Evolutionary conservation across 179 eudicot genomes (phyloP), one percentile per base, ranked within the genome.

Genomic region (Silene noctiflora): DNA sequence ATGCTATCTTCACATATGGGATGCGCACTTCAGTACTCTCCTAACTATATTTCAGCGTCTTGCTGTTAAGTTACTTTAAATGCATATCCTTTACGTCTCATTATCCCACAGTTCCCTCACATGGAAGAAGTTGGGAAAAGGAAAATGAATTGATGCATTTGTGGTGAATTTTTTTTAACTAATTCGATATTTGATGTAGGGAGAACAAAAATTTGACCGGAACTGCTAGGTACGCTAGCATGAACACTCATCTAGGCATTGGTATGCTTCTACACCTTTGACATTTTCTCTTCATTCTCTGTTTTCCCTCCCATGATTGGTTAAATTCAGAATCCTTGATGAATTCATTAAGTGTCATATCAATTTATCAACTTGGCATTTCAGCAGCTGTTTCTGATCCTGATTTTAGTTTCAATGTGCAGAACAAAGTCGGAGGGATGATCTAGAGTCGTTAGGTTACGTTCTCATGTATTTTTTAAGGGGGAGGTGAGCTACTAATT

Each of bases 351-450:
- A 68, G 29, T 33, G 22, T 33, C 5, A n/a, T 25, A 24, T 22
- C 13, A 10, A 44, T 1, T 44, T 44, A 10, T 44, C 3, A 20
- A 64, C n/a, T 48, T 63, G 56, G 20, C 59, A 25, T 56, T 46
- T 22, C n/a, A 21, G 25, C 27, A 29, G 46, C 76, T 85, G 31
- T 27, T 53, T 65, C 25, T 79, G 19, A 75, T 20, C 53, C 73
- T 76, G 17, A 24, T 12, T 69, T 67, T 62, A 25, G 44, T 74
- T 80, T 51, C 62, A 24, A 46, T 82, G 62, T 76, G 31, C 75
- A 95, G 99, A 95, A 73, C 99, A 95, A 87, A 94, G 98, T 83
- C 86, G 98, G 77, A 89, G 98, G 76, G 98, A 94, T 85, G 98
- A 92, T 83, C 82, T 94, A 81, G 98, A 94, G 82, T 92, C 97